phyloP scores from a whole-genome alignment of 2,329 filamentous ascomycete genomes.

The Cladosporium sp. region DNA sequence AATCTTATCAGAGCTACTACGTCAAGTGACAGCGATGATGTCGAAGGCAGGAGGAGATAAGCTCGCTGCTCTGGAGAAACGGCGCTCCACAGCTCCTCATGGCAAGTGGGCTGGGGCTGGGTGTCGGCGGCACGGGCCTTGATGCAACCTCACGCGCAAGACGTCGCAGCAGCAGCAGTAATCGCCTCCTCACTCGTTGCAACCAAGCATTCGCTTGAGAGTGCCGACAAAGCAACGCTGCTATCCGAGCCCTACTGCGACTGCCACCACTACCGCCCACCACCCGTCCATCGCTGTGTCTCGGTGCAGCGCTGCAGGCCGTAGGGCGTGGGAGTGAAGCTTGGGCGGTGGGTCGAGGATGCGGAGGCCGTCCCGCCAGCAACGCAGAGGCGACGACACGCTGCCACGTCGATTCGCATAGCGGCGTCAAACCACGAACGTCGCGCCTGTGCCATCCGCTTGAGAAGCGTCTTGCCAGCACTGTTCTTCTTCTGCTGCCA shows the following conservation, averaged over 20 bases:
- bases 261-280: neutral
- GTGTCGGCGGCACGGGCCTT: conserved; percentile 3
- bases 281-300: no score
- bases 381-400: conserved; percentile 4
- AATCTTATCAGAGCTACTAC: neutral
- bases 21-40: neutral
- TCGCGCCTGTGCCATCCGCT: neutral
- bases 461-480: neutral
- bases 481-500: neutral
- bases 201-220: conserved; percentile 12
- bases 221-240: conserved; percentile 6
- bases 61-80: neutral
- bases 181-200: conserved; percentile 12
- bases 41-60: neutral
- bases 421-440: conserved; percentile 1
- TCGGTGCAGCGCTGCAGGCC: neutral
- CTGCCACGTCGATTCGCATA: neutral
- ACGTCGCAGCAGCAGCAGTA: conserved; percentile 16
- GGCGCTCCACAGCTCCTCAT: neutral
- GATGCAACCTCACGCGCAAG: conserved; percentile 8
- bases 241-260: conserved; percentile 2
- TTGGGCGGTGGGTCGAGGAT: neutral
- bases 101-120: neutral
- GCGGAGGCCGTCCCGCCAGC: conserved; percentile 9
- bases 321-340: neutral